Evolutionary conservation across 2,329 filamentous ascomycete species (phyloP).

Genomic region (Nakataea oryzae): DNA sequence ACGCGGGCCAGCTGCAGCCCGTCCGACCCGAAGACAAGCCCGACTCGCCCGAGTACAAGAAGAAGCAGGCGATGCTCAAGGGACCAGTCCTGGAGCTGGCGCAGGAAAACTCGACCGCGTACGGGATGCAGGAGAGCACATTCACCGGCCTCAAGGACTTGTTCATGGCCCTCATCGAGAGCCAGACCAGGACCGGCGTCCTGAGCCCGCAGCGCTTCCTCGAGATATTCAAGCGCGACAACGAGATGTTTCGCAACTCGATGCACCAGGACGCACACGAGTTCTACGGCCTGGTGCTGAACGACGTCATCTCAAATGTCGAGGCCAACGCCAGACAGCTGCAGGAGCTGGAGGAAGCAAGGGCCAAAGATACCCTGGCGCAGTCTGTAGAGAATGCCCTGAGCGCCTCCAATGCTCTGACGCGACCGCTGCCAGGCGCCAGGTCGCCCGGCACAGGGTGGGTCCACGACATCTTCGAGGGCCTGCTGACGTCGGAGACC

Average conservation of each 20-base stretch:
- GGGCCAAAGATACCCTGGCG: slow-evolving; percentile 29
- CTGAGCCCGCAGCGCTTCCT: slow-evolving; percentile 87
- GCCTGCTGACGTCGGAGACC: slow-evolving; percentile 88
- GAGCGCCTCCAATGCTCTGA: slow-evolving; percentile 19
- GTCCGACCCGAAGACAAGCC: slow-evolving; percentile 79
- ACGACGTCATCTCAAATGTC: slow-evolving; percentile 89
- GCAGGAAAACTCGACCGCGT: slow-evolving; percentile 66
- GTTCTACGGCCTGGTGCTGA: slow-evolving; percentile 89
- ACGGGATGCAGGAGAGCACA: slow-evolving; percentile 89
- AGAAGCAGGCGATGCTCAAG: slow-evolving; percentile 83
- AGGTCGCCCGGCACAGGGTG: slow-evolving; percentile 63
- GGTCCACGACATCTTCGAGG: slow-evolving; percentile 97
- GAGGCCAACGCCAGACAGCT: slow-evolving; percentile 71
- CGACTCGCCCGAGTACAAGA: slow-evolving; percentile 94
- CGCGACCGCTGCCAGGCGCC: slow-evolving; percentile 25
- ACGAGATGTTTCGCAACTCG: slow-evolving; percentile 92
- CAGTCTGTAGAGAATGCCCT: slow-evolving; percentile 39
- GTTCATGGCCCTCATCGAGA: slow-evolving; percentile 80
- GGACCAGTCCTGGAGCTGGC: slow-evolving; percentile 81
- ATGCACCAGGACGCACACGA: slow-evolving; percentile 99
- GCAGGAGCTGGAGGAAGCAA: slow-evolving; percentile 25
- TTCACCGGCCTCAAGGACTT: slow-evolving; percentile 96
- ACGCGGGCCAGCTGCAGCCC: slow-evolving; percentile 40
- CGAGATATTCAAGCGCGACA: slow-evolving; percentile 85
- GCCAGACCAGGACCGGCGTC: slow-evolving; percentile 74